Evolutionary conservation across 2,329 filamentous ascomycete species (phyloP).

Genomic region (Ustilaginoidea virens): DNA sequence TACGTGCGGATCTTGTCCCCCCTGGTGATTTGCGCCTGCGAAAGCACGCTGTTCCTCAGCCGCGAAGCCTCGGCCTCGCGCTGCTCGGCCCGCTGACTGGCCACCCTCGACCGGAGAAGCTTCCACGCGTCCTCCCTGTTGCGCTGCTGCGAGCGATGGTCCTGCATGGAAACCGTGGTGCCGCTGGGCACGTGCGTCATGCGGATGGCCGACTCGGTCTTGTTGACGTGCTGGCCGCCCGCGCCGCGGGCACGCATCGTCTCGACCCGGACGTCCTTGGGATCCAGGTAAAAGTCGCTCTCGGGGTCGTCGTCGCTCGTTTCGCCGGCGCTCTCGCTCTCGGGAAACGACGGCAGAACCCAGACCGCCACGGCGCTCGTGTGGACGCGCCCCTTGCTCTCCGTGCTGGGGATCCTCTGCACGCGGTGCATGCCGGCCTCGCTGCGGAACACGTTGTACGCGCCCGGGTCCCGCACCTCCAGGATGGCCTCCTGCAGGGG

Average conservation of each 20-base stretch:
- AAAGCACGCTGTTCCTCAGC: constrained; percentile 64
- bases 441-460: constrained; percentile 68
- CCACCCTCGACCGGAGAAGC: constrained; percentile 66
- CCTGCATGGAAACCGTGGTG: constrained; percentile 81
- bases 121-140: constrained; percentile 84
- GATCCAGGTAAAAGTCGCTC: constrained; percentile 82
- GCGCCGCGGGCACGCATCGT: constrained; percentile 87
- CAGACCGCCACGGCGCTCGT: constrained; percentile 87
- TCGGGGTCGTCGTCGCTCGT: constrained; percentile 62
- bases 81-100: constrained; percentile 63
- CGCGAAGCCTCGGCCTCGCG: constrained; percentile 66
- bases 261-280: constrained; percentile 67
- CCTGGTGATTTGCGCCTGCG: constrained; percentile 67
- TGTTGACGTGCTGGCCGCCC: constrained; percentile 96
- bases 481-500: constrained; percentile 78
- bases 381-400: constrained; percentile 81
- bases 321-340: constrained; percentile 32
- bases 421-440: constrained; percentile 94
- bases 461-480: constrained; percentile 60
- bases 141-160: constrained; percentile 75
- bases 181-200: constrained; percentile 82
- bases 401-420: constrained; percentile 82
- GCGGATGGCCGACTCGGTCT: constrained; percentile 88
- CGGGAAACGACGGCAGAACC: constrained; percentile 73
- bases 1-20: constrained; percentile 93